Base-by-base conservation (phyloP, 345 rosid species). In the Chamaenerion angustifolium region DNA sequence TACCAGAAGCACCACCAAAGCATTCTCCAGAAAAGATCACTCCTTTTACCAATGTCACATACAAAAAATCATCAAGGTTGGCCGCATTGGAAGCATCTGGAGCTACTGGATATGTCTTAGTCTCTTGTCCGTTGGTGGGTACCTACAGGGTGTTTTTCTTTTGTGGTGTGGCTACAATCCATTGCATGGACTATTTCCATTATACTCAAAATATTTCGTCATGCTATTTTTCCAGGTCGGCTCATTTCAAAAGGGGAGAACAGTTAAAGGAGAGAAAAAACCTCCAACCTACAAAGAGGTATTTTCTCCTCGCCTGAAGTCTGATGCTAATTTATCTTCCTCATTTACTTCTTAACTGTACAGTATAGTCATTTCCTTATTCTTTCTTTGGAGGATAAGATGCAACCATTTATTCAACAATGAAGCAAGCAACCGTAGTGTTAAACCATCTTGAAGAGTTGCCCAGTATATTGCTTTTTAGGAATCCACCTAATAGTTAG, bases 51-150 rank as follows among this genome's bases (percentile, higher is more conserved):
- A 87, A 84, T 57, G 50, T 54, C 18, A 68, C 83, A 25, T 81
- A 75, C 46, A 76, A 79, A 60, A 87, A 70, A 68, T 71, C 98
- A 67, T 44, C 77, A 16, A 92, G 73, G 72, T 60, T 92, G 65
- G 85, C 65, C 10, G 85, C 85, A 42, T 67, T 92, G 74, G 98
- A 90, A 63, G 83, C 85, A 50, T 76, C 96, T 49, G 95, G 95
- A 56, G 55, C 77, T 31, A 69, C 48, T 55, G 81, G 75, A 43
- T 86, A 68, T 68, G 89, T 75, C 52, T 71, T 87, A 44, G 82
- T 92, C 61, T 63, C 73, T 56, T 84, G 89, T 68, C 85, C 92
- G 8, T 62, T 78, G 18, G 95, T 83, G 69, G 25, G 78, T 67
- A 31, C 37, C 37, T 31, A 31, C 37, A 31, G 0, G 37, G 37